Evolutionary conservation across 129 eudicot genomes (phyloP), one percentile per base, ranked within the genome.

Genomic region (Lactuca sativa): DNA sequence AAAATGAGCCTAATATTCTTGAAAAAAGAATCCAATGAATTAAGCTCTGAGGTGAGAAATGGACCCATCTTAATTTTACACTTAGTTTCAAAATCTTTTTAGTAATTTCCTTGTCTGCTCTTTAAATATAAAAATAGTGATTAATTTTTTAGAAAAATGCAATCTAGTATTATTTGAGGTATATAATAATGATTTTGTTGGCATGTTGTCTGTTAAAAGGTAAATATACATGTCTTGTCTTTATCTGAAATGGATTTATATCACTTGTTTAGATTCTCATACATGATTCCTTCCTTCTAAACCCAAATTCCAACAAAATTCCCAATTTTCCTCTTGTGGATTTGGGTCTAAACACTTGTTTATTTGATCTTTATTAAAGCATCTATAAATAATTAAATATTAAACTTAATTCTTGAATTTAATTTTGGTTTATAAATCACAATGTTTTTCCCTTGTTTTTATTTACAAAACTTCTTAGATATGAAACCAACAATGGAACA

Each of bases 201-300:
- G 54, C 9, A 58, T 47, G 59, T 37, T 75, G 60, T 47, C 52
- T 47, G 52, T 47, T 47, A 62, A 37, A 67, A 75, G 49, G 61
- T 67, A 49, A 13, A 75, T 57, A 66, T 75, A 68, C 63, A 67
- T 75, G 74, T 67, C 62, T 75, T 75, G 80, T 75, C 80, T 73
- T 73, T 53, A 53, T 63, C 31, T 38, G 60, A 38, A 53, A 37
- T 73, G 77, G 43, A 47, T 18, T 67, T 52, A 75, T 67, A 62
- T 56, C 40, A 33, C 34, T 67, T 75, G 80, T 75, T 67, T 75
- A 67, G 80, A 75, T 75, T 75, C 80, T 68, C 59, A 75, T 48
- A 37, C 80, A 53, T 49, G 73, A 66, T 74, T 58, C 79, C 67
- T 74, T 49, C 56, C 5, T 69, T 62, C 30, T 51, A 48, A 34